A percentile compares a stretch with the other conserved stretches of the same genome.
Evolutionary conservation across 805 yeast species (phyloP).

Genomic region (Metschnikowia gelsemii): DNA sequence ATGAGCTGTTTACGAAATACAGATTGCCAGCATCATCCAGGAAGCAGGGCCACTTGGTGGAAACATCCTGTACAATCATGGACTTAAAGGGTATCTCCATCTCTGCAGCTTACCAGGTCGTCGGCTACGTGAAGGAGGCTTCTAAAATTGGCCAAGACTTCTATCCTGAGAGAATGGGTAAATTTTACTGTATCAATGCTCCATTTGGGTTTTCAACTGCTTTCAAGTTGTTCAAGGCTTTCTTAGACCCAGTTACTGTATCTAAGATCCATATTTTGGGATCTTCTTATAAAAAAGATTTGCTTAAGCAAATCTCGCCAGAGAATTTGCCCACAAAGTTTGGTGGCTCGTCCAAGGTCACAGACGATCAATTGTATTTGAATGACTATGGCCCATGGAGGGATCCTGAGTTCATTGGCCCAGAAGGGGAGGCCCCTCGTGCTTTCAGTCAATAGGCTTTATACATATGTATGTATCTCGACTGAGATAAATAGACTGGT

Average conservation of each 20-base stretch:
- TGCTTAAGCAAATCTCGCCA: slow-evolving; percentile 87
- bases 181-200: slow-evolving; percentile 91
- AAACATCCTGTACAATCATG: slow-evolving; percentile 94
- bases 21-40: slow-evolving; percentile 96
- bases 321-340: slow-evolving; percentile 89
- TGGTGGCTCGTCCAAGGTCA: slow-evolving; percentile 76
- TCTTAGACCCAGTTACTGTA: slow-evolving; percentile 96
- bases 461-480: not conserved
- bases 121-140: slow-evolving; percentile 88
- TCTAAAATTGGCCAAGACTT: slow-evolving; percentile 93
- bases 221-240: slow-evolving; percentile 85
- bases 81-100: slow-evolving; percentile 94
- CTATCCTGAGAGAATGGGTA: slow-evolving; percentile 99
- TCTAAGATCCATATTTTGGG: slow-evolving; percentile 90
- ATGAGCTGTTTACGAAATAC: slow-evolving; percentile 80
- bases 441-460: slow-evolving; percentile 15
- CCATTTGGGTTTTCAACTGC: slow-evolving; percentile 97
- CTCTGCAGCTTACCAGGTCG: slow-evolving; percentile 78
- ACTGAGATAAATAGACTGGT: slow-evolving; percentile 5
- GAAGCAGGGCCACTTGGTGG: slow-evolving; percentile 70
- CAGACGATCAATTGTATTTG: slow-evolving; percentile 78
- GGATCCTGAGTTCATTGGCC: slow-evolving; percentile 82
- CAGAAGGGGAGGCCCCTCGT: slow-evolving; percentile 90
- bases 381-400: slow-evolving; percentile 98
- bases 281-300: slow-evolving; percentile 71